Conservation (phyloP, 2,329 filamentous ascomycete species). For the Epichloe gansuensis region DNA sequence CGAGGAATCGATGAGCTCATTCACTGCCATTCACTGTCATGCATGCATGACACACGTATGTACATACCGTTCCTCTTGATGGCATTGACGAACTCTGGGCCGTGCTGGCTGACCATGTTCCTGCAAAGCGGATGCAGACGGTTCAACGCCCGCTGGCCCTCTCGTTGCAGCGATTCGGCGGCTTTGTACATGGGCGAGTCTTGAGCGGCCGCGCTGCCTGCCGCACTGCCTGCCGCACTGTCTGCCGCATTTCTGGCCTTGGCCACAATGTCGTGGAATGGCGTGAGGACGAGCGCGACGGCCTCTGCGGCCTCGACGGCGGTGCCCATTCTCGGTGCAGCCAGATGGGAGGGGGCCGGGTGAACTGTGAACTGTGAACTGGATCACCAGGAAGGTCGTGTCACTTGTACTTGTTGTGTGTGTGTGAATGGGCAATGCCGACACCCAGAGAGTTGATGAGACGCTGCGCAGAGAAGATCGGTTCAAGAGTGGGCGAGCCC, state of each 20-base stretch:
- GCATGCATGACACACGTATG: not conserved
- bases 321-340: not conserved
- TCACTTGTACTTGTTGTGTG: no score
- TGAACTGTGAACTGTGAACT: no score
- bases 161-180: conserved; percentile 32
- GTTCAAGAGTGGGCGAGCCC: no score
- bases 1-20: no score
- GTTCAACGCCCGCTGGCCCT: conserved; percentile 37
- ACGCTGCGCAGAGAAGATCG: no score
- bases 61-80: conserved; percentile 41
- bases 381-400: no score
- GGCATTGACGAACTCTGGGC: conserved; percentile 35
- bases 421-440: no score
- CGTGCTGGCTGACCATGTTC: conserved; percentile 36
- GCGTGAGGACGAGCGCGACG: conserved; percentile 32
- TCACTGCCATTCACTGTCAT: not conserved
- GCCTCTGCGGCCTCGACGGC: conserved; percentile 24
- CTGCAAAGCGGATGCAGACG: conserved; percentile 39
- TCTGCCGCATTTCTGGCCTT: conserved; percentile 31
- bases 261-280: conserved; percentile 40
- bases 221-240: conserved; percentile 23
- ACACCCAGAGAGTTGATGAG: no score
- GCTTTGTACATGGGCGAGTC: conserved; percentile 35
- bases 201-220: conserved; percentile 32
- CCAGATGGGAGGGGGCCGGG: no score